Evolutionary conservation across 2,329 filamentous ascomycete species (phyloP), one percentile per base, ranked within the genome.

Genomic region (Trichoderma koningiopsis): DNA sequence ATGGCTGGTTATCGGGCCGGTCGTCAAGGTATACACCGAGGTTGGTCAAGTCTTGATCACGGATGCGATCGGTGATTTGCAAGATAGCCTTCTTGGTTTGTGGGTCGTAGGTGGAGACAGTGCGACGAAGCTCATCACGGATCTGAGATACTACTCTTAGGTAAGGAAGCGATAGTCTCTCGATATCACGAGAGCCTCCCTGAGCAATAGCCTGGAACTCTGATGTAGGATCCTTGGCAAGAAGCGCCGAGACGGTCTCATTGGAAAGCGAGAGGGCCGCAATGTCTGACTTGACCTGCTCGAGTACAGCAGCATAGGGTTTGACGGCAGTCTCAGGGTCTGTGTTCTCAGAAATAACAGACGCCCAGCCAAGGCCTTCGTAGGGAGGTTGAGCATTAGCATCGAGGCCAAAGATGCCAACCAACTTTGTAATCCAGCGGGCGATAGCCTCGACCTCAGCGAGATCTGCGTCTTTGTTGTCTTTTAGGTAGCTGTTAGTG

Each of bases 21-120:
- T 97, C 94, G 76, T 97, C 94, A 0, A 97, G 88, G 76, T 96
- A 96, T 69, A 97, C 91, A 47, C 91, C 92, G 0, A 96, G 83
- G 69, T 94, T 89, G 75, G 92, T 94, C 13, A 97, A 87, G 68
- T 94, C 89, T 11, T 88, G 85, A 77, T 97, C 92, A 64, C 94
- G 91, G 55, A 97, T 88, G 22, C 87, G 85, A 77, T 97, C 95
- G 73, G 91, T 96, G 58, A 97, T 86, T 0, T 84, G 80, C 1
- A 97, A 87, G 47, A 96, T 89, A 4, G 91, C 87, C 76, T 93
- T 92, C 70, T 91, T 88, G 1, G 88, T 83, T 19, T 85, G 80
- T 0, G 84, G 79, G 0, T 80, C 75, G 43, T 82, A 79, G 1
- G 81, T 79, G 0, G 83, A 79, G 4, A 85, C 84, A 0, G 92